Base-by-base conservation (phyloP, 2,329 filamentous ascomycete genomes). In the Aurifilum marmelostoma region DNA sequence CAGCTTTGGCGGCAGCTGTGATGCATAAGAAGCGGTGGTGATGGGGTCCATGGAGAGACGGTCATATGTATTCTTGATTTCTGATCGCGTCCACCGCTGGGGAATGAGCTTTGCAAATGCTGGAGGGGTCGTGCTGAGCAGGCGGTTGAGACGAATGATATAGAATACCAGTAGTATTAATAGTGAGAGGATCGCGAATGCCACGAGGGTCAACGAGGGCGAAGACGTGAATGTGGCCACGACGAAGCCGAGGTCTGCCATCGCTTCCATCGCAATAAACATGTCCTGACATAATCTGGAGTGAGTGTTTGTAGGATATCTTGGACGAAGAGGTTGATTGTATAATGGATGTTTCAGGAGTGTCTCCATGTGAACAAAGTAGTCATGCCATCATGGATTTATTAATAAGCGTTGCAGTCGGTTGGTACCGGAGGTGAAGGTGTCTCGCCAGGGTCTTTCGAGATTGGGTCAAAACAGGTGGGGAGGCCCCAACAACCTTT, bases 1-100 rank as follows among this genome's bases (percentile, higher is more conserved):
- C 50, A 77, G 73, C 39, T 73, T 76, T 0, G 78, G 78, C 8
- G 79, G 79, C 14, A 80, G 73, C 41, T 77, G 72, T 18, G 73
- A 70, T 0, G 69, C 69, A 73, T 74, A 78, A 2, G 70, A 71
- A 6, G 67, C 66, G 2, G 70, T 68, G 67, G 76, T 75, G 47
- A 80, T 74, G 0, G 76, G 76, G 2, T 72, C 68, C 7, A 72
- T 64, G 65, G 75, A 73, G n/a, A 80, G 73, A 29, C 75, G 75
- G 27, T 74, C 67, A 64, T 80, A 80, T 1, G 75, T 76, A 14
- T 76, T 72, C 50, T 65, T 71, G 52, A 80, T 72, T 63, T 77
- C 73, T 3, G 75, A 66, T 3, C 73, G 72, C 0, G 79, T 78
- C 79, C 79, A 81, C 43, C 75, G 74, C 54, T 73, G 72, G 6